Base-by-base conservation (phyloP, 805 yeast genomes). In the Starmera caribaea region DNA sequence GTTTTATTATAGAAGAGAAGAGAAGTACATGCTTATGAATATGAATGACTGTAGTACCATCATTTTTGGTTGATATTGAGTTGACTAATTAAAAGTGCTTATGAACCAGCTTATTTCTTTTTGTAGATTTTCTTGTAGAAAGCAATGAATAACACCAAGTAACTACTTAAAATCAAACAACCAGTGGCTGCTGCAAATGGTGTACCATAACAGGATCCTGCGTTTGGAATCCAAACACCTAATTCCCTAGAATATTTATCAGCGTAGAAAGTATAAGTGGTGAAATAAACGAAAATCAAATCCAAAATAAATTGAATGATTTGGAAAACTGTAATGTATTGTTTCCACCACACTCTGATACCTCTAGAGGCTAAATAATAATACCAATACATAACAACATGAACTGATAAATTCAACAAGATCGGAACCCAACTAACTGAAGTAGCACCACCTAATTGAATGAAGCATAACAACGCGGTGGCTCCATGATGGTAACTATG, bases 401-500 rank as follows among this genome's bases (percentile, higher is more conserved):
- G 97, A 38, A 90, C 97, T 39, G 79, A 83, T 63, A 90, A 73
- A 73, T 90, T 90, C 54, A 90, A 72, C 28, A 81, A 63, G 56
- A 90, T 90, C 42, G 92, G 94, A 30, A 90, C 96, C 97, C 97
- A 90, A 46, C 87, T 84, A 45, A 90, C 92, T 2, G 96, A 71
- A 34, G 97, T 90, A 47, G 71, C 68, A 43, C 98, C 98, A 37
- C 81, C 76, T 55, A 90, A 74, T 68, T 90, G 97, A 36, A 95
- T 84, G 76, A 78, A 90, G 65, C 97, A 90, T 48, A 90, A 70
- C 46, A 90, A 67, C 10, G 97, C 97, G 37, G 98, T 90, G 44
- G 97, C 97, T 48, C 98, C 98, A 58, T 90, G 97, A 65, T 90
- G 98, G 66, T 88, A 90, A 40, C 95, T 87, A 65, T 90, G 98